Evolutionary conservation across 306 rosid genomes (phyloP).

Genomic region (Malus fusca): DNA sequence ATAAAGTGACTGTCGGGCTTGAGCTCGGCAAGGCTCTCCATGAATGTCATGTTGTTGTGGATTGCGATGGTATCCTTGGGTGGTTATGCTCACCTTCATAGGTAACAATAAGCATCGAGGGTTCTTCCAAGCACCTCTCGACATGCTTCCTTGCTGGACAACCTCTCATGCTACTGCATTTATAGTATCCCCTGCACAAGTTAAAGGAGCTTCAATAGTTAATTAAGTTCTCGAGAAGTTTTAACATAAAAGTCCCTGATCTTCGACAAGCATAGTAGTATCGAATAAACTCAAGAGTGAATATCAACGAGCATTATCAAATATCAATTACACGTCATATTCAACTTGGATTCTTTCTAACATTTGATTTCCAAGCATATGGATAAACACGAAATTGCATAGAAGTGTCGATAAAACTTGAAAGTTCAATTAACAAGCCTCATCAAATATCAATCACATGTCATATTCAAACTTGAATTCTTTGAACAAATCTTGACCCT

Average conservation of each 20-base stretch:
- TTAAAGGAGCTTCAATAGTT: constrained; percentile 1
- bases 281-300: neutral
- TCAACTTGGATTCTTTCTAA: neutral
- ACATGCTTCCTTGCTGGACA: constrained; percentile 99
- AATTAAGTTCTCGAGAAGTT: neutral
- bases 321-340: neutral
- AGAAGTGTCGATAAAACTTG: neutral
- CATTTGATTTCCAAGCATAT: neutral
- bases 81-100: constrained; percentile 99
- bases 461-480: neutral
- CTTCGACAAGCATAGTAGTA: neutral
- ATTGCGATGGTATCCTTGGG: constrained; percentile 62
- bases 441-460: neutral
- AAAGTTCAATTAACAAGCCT: neutral
- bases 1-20: constrained; percentile 20
- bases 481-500: constrained; percentile 1
- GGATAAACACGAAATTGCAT: neutral
- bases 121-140: constrained; percentile 91
- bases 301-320: neutral
- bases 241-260: neutral
- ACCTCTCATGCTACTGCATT: constrained; percentile 99
- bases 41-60: constrained; percentile 60
- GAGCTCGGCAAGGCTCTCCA: constrained; percentile 31
- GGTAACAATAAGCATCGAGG: constrained; percentile 89
- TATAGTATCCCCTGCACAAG: constrained; percentile 87